phyloP scores from a whole-genome alignment of 1,284 basidiomycete species.

The Ganoderma resinaceum region DNA sequence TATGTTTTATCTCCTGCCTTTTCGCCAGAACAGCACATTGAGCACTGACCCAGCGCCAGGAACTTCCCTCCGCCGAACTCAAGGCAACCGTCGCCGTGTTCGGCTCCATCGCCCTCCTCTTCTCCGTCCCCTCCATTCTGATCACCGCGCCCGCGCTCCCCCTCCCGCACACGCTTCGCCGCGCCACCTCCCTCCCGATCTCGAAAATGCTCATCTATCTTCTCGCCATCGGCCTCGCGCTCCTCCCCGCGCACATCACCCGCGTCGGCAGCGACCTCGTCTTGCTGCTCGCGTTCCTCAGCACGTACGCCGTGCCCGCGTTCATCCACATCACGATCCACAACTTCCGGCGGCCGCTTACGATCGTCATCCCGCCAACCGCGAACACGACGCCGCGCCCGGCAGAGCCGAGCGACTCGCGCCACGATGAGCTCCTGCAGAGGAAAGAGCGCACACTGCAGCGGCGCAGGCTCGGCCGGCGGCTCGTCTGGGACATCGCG shows the following conservation, averaged over 20 bases:
- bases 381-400: slow-evolving; percentile 35
- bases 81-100: slow-evolving; percentile 48
- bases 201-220: slow-evolving; percentile 51
- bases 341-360: slow-evolving; percentile 70
- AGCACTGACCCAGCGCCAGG: slow-evolving; percentile 25
- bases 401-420: slow-evolving; percentile 29
- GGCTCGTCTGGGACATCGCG: slow-evolving; percentile 75
- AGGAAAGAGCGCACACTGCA: slow-evolving; percentile 80
- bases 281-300: slow-evolving; percentile 55
- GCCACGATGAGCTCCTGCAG: slow-evolving; percentile 68
- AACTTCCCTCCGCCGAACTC: slow-evolving; percentile 36
- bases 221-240: slow-evolving; percentile 50
- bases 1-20: slow-evolving; percentile 39
- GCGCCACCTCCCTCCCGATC: slow-evolving; percentile 53
- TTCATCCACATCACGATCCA: slow-evolving; percentile 71
- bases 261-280: slow-evolving; percentile 53
- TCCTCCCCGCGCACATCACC: slow-evolving; percentile 46
- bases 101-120: slow-evolving; percentile 59
- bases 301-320: slow-evolving; percentile 69
- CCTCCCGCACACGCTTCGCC: slow-evolving; percentile 50
- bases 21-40: neutral
- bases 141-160: slow-evolving; percentile 60
- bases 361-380: slow-evolving; percentile 66
- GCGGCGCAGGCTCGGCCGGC: slow-evolving; percentile 61
- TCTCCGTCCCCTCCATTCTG: slow-evolving; percentile 67